These are phyloP conservation scores for Aspergillus ustus DNA, from an alignment of 2,329 filamentous ascomycete genomes.

Conservation along the genomic window DNA sequence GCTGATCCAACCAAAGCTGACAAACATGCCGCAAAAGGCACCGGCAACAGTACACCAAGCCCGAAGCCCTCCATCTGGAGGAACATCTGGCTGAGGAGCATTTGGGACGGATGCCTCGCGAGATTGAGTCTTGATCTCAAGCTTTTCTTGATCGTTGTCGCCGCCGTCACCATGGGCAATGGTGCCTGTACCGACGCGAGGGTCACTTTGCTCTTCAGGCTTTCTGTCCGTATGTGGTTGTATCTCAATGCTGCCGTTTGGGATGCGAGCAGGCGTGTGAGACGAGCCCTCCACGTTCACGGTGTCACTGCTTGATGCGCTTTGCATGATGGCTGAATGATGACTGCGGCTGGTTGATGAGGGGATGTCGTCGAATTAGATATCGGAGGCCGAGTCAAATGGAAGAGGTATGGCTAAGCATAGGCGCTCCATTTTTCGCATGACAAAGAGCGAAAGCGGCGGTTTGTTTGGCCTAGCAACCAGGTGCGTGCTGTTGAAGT, in stretches of 20 bases:
- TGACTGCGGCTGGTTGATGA: not conserved
- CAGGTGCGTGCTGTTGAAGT: not conserved
- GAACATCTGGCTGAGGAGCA: constrained; percentile 24
- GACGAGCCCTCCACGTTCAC: not conserved
- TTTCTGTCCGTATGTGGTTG: not conserved
- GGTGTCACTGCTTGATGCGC: constrained; percentile 11
- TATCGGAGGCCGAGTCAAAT: not conserved
- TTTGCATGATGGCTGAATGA: not conserved
- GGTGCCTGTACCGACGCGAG: not conserved
- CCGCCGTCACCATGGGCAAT: not conserved
- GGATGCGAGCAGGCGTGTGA: not conserved
- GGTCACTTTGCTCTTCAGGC: not conserved
- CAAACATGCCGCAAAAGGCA: constrained; percentile 52
- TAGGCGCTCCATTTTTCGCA: not conserved
- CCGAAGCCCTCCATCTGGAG: constrained; percentile 37
- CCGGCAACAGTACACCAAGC: constrained; percentile 55
- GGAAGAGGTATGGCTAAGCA: not conserved
- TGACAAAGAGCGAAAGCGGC: not conserved
- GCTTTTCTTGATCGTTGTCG: constrained; percentile 11
- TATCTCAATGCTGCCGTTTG: not conserved
- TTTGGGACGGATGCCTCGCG: constrained; percentile 22
- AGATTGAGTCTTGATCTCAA: constrained; percentile 10
- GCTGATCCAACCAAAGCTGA: constrained; percentile 58
- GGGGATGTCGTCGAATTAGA: not conserved
- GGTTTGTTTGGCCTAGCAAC: not conserved